Base-by-base conservation (phyloP, 352 stramenopile species). In the Globisporangium iwayamae region DNA sequence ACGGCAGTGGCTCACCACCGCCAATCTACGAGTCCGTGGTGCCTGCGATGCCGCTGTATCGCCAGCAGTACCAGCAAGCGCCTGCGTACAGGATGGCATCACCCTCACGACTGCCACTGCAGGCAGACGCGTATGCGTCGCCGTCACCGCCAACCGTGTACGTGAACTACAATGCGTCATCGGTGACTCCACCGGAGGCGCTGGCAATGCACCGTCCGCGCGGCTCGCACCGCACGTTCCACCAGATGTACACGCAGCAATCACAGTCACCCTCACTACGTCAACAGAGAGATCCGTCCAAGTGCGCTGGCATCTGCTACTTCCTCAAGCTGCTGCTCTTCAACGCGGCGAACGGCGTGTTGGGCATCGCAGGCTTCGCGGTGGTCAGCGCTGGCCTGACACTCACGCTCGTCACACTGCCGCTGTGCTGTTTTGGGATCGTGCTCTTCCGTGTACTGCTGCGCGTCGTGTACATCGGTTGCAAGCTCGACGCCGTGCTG, bases 351-450 rank as follows among this genome's bases (percentile, higher is more conserved):
- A 71, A 76, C 32, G 50, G 41, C 34, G 47, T 56, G 14, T 50
- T 75, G 20, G 50, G 60, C 28, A 2, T 66, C 18, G 60, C n/a
- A 28, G 60, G 60, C 51, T 66, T 66, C n/a, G 1, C 16, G 7
- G 10, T 60, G n/a, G 60, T 66, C 25, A 60, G 59, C 58, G n/a
- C 6, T 2, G 72, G 63, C 1, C 57, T 72, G 7, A 16, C 64
- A 39, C 51, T 85, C 34, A 45, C 70, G 10, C 46, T 82, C 22
- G 34, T 73, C 48, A 66, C 72, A 50, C 71, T 91, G 25, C 79
- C 80, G n/a, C 56, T 89, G 13, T 89, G 79, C 32, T 76, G 78
- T 54, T 76, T 76, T n/a, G 77, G 78, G 30, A 51, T 89, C 48
- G 59, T 82, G 10, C 65, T 89, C 45, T 82, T 85, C 48, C 69